phyloP scores from a whole-genome alignment of 352 stramenopile genomes.

The Phytophthora cactorum region DNA sequence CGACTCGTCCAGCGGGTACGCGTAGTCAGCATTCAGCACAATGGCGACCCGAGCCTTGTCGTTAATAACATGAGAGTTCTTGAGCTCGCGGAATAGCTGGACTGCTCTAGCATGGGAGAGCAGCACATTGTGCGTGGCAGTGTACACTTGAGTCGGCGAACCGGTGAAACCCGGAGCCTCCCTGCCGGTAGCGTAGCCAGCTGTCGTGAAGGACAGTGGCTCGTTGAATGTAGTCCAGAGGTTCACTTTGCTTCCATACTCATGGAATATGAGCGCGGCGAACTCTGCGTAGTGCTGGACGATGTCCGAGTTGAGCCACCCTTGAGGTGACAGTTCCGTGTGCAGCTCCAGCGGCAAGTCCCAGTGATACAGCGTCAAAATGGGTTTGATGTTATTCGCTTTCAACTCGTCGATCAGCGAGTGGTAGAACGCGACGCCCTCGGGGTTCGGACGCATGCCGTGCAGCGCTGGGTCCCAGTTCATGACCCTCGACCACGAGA shows the following conservation, averaged over 20 bases:
- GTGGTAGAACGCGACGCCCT: constrained; percentile 93
- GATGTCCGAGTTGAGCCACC: constrained; percentile 59
- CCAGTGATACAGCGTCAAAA: constrained; percentile 39
- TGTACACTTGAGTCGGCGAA: constrained; percentile 50
- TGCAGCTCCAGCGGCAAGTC: constrained; percentile 91
- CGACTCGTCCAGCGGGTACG: constrained; percentile 76
- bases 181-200: constrained; percentile 62
- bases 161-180: constrained; percentile 44
- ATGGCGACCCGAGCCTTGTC: constrained; percentile 90
- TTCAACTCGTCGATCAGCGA: constrained; percentile 87
- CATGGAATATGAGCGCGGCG: constrained; percentile 85
- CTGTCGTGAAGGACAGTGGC: constrained; percentile 68
- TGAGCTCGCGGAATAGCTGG: constrained; percentile 72
- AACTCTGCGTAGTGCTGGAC: constrained; percentile 84
- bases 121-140: constrained; percentile 89
- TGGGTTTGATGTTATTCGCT: constrained; percentile 75
- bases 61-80: constrained; percentile 21
- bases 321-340: constrained; percentile 54
- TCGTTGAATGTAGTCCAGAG: constrained; percentile 97
- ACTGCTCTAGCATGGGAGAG: constrained; percentile 88
- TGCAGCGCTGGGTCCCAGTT: constrained; percentile 62
- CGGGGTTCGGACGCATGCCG: constrained; percentile 75
- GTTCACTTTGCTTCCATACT: constrained; percentile 92
- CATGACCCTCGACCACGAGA: constrained; percentile 93
- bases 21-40: constrained; percentile 84